A percentile compares a stretch with the other conserved stretches of the same genome.
Conservation (phyloP, 1,284 basidiomycete species). For the Sporisorium scitamineum region DNA sequence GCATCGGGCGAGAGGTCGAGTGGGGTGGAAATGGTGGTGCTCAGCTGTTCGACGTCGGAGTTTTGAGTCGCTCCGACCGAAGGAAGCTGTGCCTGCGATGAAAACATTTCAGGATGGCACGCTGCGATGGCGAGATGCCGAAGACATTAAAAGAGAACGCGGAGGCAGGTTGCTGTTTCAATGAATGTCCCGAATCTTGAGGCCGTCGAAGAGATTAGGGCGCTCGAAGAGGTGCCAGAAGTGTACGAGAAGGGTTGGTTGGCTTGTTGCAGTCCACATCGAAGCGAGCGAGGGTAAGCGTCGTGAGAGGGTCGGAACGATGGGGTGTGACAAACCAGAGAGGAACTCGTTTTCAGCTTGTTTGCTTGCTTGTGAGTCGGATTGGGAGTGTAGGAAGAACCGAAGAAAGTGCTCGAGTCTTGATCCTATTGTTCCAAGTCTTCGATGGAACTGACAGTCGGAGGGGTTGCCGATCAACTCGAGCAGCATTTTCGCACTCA, state of each 20-base stretch:
- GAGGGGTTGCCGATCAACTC: neutral
- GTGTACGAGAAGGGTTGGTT: neutral
- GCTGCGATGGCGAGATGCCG: neutral
- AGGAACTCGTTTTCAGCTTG: neutral
- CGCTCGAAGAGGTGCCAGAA: neutral
- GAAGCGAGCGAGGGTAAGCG: neutral
- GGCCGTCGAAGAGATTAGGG: neutral
- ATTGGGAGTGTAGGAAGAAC: too few relatives aligned
- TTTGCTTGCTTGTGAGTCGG: too few relatives aligned
- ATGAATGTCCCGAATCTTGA: neutral
- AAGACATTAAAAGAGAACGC: neutral
- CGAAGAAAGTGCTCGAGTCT: too few relatives aligned
- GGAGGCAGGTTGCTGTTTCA: neutral
- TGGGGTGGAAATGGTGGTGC: neutral
- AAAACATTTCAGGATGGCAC: slow-evolving; percentile 1
- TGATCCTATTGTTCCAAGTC: too few relatives aligned
- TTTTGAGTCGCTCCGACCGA: neutral
- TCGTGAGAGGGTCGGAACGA: neutral
- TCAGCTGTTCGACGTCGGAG: slow-evolving; percentile 12
- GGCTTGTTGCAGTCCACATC: slow-evolving; percentile 1
- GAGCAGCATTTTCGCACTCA: neutral
- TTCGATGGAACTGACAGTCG: neutral
- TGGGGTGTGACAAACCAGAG: neutral
- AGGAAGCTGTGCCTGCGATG: neutral
- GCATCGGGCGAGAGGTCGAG: slow-evolving; percentile 8